A percentile compares a stretch with the other conserved stretches of the same genome.
Conservation (phyloP, 1,284 basidiomycete species). For the Neolentinus lepideus region DNA sequence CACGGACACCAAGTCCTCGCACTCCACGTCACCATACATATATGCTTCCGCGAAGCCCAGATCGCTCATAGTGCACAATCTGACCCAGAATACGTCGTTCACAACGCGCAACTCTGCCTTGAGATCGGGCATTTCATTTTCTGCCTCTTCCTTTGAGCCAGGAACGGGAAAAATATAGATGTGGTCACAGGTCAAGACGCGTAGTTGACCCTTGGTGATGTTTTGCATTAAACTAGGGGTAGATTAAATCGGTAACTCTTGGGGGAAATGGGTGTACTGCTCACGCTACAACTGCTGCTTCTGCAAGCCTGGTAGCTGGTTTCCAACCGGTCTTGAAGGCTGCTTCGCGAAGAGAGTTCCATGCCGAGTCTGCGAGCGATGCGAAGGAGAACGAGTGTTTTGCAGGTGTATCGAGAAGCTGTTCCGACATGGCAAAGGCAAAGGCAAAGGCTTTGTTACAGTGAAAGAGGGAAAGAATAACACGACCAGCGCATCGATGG, state of each 20-base stretch:
- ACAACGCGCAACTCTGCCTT: slow-evolving; percentile 49
- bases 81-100: slow-evolving; percentile 62
- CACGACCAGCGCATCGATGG: not conserved
- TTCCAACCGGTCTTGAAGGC: slow-evolving; percentile 30
- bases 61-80: slow-evolving; percentile 56
- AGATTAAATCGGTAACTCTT: slow-evolving; percentile 4
- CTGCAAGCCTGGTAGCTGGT: slow-evolving; percentile 33
- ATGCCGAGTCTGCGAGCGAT: slow-evolving; percentile 32
- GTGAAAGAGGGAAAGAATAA: not conserved
- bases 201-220: slow-evolving; percentile 40
- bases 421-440: slow-evolving; percentile 29
- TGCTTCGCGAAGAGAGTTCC: slow-evolving; percentile 27
- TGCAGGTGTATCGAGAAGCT: slow-evolving; percentile 31
- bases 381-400: slow-evolving; percentile 35
- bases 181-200: slow-evolving; percentile 33
- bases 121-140: slow-evolving; percentile 11
- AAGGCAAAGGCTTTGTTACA: not conserved
- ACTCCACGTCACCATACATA: slow-evolving; percentile 69
- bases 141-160: slow-evolving; percentile 8
- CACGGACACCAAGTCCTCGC: slow-evolving; percentile 54
- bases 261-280: slow-evolving; percentile 12
- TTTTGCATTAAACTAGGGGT: slow-evolving; percentile 36
- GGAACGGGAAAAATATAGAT: slow-evolving; percentile 40
- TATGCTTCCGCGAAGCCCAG: slow-evolving; percentile 67
- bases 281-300: slow-evolving; percentile 39